Conservation (phyloP, 768 basidiomycete genomes). For the Cystofilobasidium capitatum region DNA sequence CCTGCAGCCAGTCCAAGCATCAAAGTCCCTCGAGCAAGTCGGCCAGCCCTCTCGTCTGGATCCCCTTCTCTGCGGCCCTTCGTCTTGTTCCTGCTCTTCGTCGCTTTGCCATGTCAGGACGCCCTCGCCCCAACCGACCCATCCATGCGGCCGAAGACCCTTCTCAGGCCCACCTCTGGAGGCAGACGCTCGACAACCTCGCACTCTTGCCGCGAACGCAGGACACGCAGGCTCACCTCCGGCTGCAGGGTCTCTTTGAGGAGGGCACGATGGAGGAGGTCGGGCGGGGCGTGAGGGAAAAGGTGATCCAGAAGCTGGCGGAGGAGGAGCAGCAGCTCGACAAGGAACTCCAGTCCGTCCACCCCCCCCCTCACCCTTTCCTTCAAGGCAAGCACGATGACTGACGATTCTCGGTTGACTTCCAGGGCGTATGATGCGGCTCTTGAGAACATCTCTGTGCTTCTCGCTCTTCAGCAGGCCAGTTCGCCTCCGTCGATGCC, state of each 20-base stretch:
- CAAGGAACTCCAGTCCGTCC: slow-evolving; percentile 1
- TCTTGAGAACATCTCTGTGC: slow-evolving; percentile 3
- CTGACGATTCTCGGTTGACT: too few species aligned
- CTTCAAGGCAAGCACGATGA: neutral
- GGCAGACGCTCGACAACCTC: slow-evolving; percentile 1
- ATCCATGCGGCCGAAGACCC: neutral
- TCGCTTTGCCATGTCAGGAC: neutral
- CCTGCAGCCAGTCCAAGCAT: too few species aligned
- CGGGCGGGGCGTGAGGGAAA: slow-evolving; percentile 1
- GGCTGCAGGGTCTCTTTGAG: slow-evolving; percentile 1
- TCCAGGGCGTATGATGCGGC: slow-evolving; percentile 8
- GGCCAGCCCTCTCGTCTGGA: too few species aligned
- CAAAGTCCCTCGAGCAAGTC: too few species aligned
- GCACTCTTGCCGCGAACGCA: neutral
- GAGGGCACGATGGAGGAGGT: neutral
- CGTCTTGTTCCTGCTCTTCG: too few species aligned
- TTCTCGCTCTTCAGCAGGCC: slow-evolving; percentile 10
- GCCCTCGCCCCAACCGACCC: neutral
- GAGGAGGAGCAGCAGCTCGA: slow-evolving; percentile 1
- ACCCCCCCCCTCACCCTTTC: neutral
- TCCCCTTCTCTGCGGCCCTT: neutral
- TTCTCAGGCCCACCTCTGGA: neutral
- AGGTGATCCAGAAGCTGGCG: neutral
- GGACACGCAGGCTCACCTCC: neutral
- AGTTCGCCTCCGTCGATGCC: neutral